Percentiles rank a stretch among this genome's conserved stretches.
Evolutionary conservation across 2,329 filamentous ascomycete species (phyloP).

Genomic region (Leptographium procerum): DNA sequence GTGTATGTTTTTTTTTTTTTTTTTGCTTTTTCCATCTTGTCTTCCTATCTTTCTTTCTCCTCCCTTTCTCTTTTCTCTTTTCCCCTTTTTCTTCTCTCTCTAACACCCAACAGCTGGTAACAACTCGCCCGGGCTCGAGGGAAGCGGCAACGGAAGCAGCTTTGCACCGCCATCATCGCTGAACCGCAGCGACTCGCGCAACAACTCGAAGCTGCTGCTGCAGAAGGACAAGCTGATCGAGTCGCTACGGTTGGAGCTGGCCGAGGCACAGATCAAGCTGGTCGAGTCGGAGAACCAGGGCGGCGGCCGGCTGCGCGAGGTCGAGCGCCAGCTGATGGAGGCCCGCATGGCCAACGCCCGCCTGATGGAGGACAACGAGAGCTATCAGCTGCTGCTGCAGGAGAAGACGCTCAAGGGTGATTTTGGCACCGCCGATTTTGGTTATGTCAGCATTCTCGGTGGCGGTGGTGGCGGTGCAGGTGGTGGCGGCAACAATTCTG

Average conservation of each 20-base stretch:
- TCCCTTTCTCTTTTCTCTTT: neutral
- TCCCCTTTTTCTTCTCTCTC: neutral
- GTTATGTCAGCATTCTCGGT: slow-evolving; percentile 32
- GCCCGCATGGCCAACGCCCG: slow-evolving; percentile 91
- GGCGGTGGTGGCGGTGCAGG: neutral
- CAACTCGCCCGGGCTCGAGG: slow-evolving; percentile 60
- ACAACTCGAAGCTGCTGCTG: slow-evolving; percentile 77
- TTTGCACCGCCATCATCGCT: slow-evolving; percentile 81
- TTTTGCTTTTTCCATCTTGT: neutral
- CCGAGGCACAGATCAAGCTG: slow-evolving; percentile 89
- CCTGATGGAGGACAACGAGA: slow-evolving; percentile 97
- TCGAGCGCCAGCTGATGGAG: slow-evolving; percentile 85
- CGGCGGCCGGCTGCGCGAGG: slow-evolving; percentile 73
- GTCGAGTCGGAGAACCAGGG: slow-evolving; percentile 90
- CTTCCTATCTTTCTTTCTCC: neutral
- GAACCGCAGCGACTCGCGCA: slow-evolving; percentile 78
- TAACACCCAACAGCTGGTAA: slow-evolving; percentile 20
- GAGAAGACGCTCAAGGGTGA: slow-evolving; percentile 95
- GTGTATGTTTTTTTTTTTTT: neutral
- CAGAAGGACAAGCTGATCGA: slow-evolving; percentile 98
- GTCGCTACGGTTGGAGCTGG: slow-evolving; percentile 78
- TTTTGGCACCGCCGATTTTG: slow-evolving; percentile 72
- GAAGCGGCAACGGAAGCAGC: slow-evolving; percentile 35
- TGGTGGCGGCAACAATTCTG: neutral
- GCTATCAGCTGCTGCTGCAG: slow-evolving; percentile 87